Evolutionary conservation across 2,329 filamentous ascomycete species (phyloP).

Genomic region (Fusarium scirpi): DNA sequence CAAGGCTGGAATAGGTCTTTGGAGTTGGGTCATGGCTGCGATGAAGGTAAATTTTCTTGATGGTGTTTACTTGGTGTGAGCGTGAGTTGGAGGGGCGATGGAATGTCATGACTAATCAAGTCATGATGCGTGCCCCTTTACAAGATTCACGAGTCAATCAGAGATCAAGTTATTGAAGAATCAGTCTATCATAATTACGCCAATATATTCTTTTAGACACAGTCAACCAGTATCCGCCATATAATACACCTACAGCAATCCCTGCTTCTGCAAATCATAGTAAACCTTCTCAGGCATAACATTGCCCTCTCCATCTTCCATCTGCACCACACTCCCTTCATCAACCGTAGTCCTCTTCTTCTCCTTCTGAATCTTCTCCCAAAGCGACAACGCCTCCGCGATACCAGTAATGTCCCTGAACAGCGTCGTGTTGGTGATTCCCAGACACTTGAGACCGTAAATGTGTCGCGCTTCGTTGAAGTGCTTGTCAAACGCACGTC

Average conservation of each 20-base stretch:
- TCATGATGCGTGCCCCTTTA: constrained; percentile 21
- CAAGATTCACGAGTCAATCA: background rate
- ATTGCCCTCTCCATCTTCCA: constrained; percentile 97
- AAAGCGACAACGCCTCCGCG: constrained; percentile 86
- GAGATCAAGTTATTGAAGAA: too few relatives aligned
- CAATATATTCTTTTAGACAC: background rate
- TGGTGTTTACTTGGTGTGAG: constrained; percentile 35
- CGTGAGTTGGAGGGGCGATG: constrained; percentile 42
- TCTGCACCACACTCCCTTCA: constrained; percentile 90
- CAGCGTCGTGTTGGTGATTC: constrained; percentile 89
- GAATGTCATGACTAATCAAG: constrained; percentile 41
- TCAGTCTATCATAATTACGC: background rate
- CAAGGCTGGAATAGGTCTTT: constrained; percentile 81
- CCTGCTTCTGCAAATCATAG: constrained; percentile 92
- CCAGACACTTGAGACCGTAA: constrained; percentile 92
- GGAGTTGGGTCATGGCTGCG: constrained; percentile 55
- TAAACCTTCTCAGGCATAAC: constrained; percentile 99
- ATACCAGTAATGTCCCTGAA: constrained; percentile 96
- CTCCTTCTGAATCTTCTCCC: constrained; percentile 92
- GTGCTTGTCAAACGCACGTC: constrained; percentile 96
- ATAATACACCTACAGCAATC: constrained; percentile 70
- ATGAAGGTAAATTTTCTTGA: background rate
- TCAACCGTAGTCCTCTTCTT: constrained; percentile 81
- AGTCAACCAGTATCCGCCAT: constrained; percentile 1
- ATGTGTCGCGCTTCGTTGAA: constrained; percentile 95